Evolutionary conservation across 768 basidiomycete species (phyloP).

Genomic region (Pilatotrama ljubarskyi): DNA sequence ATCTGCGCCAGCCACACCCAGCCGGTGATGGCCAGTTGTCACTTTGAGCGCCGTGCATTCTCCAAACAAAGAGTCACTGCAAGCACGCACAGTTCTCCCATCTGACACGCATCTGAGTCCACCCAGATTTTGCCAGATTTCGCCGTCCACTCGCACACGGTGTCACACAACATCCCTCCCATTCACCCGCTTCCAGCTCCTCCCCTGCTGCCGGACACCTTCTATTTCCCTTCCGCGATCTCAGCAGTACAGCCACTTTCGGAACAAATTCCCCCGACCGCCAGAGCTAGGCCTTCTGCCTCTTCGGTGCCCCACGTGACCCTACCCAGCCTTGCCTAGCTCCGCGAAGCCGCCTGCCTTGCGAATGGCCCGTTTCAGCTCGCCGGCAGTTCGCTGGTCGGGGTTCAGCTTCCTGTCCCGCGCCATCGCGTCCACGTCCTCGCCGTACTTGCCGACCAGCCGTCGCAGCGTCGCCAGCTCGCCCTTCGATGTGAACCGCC

Average conservation of each 20-base stretch:
- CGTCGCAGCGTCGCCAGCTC: conserved; percentile 67
- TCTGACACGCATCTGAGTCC: conserved; percentile 14
- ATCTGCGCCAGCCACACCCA: conserved; percentile 8
- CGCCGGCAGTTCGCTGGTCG: conserved; percentile 82
- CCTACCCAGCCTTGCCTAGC: conserved; percentile 21
- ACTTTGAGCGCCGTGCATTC: conserved; percentile 11
- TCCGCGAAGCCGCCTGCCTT: conserved; percentile 50
- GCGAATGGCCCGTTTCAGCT: conserved; percentile 63
- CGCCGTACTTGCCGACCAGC: conserved; percentile 69
- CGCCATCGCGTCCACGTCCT: conserved; percentile 75
- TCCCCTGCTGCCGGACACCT: conserved; percentile 3
- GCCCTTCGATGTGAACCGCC: conserved; percentile 64
- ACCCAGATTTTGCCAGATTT: not conserved
- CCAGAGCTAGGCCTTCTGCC: conserved; percentile 12
- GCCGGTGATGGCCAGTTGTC: conserved; percentile 10
- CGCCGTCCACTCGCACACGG: conserved; percentile 11
- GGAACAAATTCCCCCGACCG: conserved; percentile 12
- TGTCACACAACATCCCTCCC: conserved; percentile 16
- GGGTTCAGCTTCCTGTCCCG: conserved; percentile 77
- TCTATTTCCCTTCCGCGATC: conserved; percentile 20
- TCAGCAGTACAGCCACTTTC: conserved; percentile 19
- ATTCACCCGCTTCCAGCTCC: conserved; percentile 2
- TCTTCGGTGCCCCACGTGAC: conserved; percentile 6
- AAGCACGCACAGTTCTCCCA: conserved; percentile 6
- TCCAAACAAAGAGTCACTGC: not conserved